A percentile compares a stretch with the other conserved stretches of the same genome.
These are phyloP conservation scores for Yarrowia galli DNA, from an alignment of 1,139 yeast genomes.

Conservation along the genomic window DNA sequence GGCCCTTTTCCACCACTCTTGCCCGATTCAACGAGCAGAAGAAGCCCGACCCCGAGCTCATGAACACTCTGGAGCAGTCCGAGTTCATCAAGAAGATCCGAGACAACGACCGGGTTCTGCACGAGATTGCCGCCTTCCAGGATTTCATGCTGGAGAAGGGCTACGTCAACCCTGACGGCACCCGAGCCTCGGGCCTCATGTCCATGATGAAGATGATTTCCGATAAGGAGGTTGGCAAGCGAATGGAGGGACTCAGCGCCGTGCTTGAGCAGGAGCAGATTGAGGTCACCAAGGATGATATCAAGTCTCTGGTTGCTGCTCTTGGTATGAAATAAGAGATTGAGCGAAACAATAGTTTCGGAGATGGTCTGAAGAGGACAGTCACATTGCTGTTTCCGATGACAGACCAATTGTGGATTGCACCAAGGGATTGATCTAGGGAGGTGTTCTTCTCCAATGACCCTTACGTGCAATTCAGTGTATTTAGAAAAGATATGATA, in stretches of 20 bases:
- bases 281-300: constrained; percentile 35
- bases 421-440: too few relatives aligned
- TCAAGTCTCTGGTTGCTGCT: constrained; percentile 24
- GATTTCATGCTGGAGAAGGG: constrained; percentile 39
- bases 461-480: too few relatives aligned
- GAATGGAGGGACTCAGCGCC: constrained; percentile 17
- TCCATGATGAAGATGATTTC: constrained; percentile 27
- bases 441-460: too few relatives aligned
- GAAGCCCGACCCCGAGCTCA: constrained; percentile 33
- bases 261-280: constrained; percentile 34
- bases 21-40: constrained; percentile 4
- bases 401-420: too few relatives aligned
- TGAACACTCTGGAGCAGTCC: constrained; percentile 24
- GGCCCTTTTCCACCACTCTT: not conserved
- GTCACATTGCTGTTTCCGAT: too few relatives aligned
- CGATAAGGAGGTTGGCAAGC: constrained; percentile 33
- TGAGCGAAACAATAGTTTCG: not conserved
- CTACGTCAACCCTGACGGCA: constrained; percentile 39
- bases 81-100: constrained; percentile 30
- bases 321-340: not conserved
- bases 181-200: constrained; percentile 26
- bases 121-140: constrained; percentile 32
- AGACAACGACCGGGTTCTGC: constrained; percentile 39
- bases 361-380: too few relatives aligned
- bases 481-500: too few relatives aligned